phyloP scores from a whole-genome alignment of 305 asterid genomes.

The Fraxinus albicans region DNA sequence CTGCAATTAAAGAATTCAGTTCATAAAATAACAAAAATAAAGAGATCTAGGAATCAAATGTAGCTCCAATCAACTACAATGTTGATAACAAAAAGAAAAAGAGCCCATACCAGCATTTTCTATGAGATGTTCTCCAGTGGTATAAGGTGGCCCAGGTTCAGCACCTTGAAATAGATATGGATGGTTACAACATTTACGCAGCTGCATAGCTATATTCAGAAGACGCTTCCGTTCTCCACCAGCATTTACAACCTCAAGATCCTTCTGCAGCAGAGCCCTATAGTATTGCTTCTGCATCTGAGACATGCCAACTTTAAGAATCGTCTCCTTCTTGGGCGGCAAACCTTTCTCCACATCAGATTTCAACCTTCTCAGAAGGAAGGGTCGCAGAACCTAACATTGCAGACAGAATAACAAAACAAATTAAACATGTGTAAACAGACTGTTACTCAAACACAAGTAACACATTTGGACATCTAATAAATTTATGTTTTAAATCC shows the following conservation, averaged over 20 bases:
- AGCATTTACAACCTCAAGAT: conserved; percentile 98
- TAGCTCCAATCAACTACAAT: neutral
- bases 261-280: conserved; percentile 91
- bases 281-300: conserved; percentile 98
- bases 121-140: conserved; percentile 84
- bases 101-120: conserved; percentile 81
- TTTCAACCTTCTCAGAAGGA: conserved; percentile 92
- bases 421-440: neutral
- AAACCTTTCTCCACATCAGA: conserved; percentile 99
- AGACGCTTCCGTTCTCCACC: conserved; percentile 99
- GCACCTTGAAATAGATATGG: conserved; percentile 99
- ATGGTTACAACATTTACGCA: conserved; percentile 96
- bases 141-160: conserved; percentile 97
- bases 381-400: conserved; percentile 87
- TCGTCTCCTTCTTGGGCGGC: conserved; percentile 99
- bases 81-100: conserved; percentile 2
- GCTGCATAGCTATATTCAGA: conserved; percentile 96
- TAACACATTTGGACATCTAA: neutral
- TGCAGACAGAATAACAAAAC: conserved; percentile 8
- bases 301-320: conserved; percentile 98
- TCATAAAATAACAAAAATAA: conserved; percentile 2
- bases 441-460: neutral
- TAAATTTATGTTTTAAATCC: conserved; percentile 1
- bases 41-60: conserved; percentile 2
- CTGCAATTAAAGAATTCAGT: conserved; percentile 34